Percentiles rank a stretch among this genome's conserved stretches.
These are phyloP conservation scores for Botryotinia narcissicola DNA, from an alignment of 2,329 filamentous ascomycete species.

Conservation along the genomic window DNA sequence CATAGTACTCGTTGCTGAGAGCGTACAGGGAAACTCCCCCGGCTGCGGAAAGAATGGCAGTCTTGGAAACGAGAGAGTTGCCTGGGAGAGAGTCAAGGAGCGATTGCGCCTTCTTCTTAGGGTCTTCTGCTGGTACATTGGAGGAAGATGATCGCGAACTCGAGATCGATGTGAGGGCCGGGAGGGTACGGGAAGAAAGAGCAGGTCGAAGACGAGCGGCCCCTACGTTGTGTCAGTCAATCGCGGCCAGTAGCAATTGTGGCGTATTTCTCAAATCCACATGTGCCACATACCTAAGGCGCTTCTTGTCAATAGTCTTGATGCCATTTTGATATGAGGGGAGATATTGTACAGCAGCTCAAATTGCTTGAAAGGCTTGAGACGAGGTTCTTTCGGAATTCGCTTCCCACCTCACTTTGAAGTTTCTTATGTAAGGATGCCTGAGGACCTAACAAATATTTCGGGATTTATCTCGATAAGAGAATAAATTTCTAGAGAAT, in stretches of 20 bases:
- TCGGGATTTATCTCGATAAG: slow-evolving; percentile 19
- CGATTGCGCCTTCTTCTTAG: slow-evolving; percentile 95
- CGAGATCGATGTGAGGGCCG: slow-evolving; percentile 69
- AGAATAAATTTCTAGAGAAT: slow-evolving; percentile 12
- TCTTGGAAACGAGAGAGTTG: slow-evolving; percentile 90
- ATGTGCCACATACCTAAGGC: slow-evolving; percentile 77
- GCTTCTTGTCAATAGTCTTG: slow-evolving; percentile 84
- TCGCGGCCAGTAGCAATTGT: slow-evolving; percentile 30
- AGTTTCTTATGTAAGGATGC: slow-evolving; percentile 11
- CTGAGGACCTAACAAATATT: slow-evolving; percentile 2
- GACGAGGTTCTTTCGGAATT: slow-evolving; percentile 29
- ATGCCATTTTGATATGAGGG: slow-evolving; percentile 83
- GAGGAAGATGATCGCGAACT: slow-evolving; percentile 67
- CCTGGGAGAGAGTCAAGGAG: slow-evolving; percentile 92
- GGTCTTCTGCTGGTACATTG: slow-evolving; percentile 79
- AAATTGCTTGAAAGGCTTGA: slow-evolving; percentile 31
- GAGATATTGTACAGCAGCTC: slow-evolving; percentile 48
- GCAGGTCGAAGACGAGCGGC: slow-evolving; percentile 86
- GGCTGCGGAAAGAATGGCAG: slow-evolving; percentile 89
- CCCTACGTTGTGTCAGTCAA: slow-evolving; percentile 51
- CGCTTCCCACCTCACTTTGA: slow-evolving; percentile 27
- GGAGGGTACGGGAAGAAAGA: slow-evolving; percentile 70
- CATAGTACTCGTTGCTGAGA: slow-evolving; percentile 99
- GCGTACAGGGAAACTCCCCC: slow-evolving; percentile 90
- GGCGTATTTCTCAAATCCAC: slow-evolving; percentile 11